Evolutionary conservation across 805 yeast species (phyloP), one percentile per base, ranked within the genome.

Genomic region (Isabelozyma heimii): DNA sequence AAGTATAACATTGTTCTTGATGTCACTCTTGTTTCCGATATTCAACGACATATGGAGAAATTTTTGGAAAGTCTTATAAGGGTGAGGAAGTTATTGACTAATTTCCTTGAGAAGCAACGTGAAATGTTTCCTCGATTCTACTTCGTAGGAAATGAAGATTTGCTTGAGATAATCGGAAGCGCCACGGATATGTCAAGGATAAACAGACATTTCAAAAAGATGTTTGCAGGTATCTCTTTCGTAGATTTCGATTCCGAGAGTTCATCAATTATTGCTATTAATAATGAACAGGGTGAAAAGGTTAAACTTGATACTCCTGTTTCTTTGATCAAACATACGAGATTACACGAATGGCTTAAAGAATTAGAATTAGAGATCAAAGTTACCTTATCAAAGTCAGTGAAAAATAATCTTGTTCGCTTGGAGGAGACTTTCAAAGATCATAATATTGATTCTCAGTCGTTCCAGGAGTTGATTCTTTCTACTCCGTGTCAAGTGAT

Each of bases 111-210:
- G 56, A 79, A 78, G 37, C 96, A 91, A 61, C 71, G 98, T 52
- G 85, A 79, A 40, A 50, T 75, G 1, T 92, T 87, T 57, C 91
- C 97, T 0, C 75, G 97, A 43, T 85, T 91, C 48, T 91, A 85
- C 58, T 91, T 92, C 60, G 69, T 92, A 26, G 97, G 97, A 5
- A 92, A 92, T 61, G 97, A 91, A 51, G 97, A 92, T 61, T 67
- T 92, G 28, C 69, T 92, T 33, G 96, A 89, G 52, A 79, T 92
- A 38, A 78, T 92, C 35, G 97, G 97, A 2, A 78, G 84, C 45
- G 69, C 82, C 0, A 67, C 61, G 5, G 79, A 84, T 53, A 56
- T 81, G 1, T 40, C 42, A 2, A 54, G 61, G n/a, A 71, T 85
- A 4, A 82, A 84, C 14, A 76, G 73, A 42, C 91, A 86, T 58